Base-by-base conservation (phyloP, 2,329 filamentous ascomycete genomes). In the Pseudopithomyces chartarum region DNA sequence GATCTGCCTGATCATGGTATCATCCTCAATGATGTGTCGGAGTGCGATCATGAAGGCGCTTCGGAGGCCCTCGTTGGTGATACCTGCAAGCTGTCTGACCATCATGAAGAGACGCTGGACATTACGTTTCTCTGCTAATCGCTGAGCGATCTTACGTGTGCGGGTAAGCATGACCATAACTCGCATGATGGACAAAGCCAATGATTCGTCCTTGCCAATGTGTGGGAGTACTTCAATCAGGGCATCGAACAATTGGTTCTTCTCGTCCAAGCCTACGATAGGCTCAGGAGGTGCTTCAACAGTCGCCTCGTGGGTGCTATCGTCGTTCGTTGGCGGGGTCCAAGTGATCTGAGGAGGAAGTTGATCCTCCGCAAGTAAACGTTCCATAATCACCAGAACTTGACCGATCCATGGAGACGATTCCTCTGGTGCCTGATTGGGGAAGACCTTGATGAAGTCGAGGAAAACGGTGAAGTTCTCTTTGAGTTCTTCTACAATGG, bases 381-480 rank as follows among this genome's bases (percentile, higher is more conserved):
- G 90, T 80, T 99, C 95, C 47, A 98, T 83, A 48, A 99, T 90
- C 15, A 98, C 83, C 33, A 99, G 81, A 32, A 98, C 87, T 68
- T 95, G 93, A 12, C 92, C 90, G 61, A 98, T 89, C 92, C 94
- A 99, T 1, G 92, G 90, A 4, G 92, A 90, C n/a, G 92, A 81
- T 56, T 95, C 90, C 47, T 96, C 91, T 0, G 84, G 80, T 3
- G 89, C 82, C 54, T 88, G 85, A 23, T 87, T 85, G 0, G 86
- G 80, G 5, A 86, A 81, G 3, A 92, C 79, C 66, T 90, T 89
- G 64, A 99, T 85, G 73, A 97, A 97, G 2, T 81, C 83, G 26
- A 97, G 82, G 59, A 97, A 86, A 36, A 87, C 87, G 10, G 82
- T 81, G 39, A 97, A 89, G 67, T 89, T 91, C 17, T 91, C 87